These are phyloP conservation scores for Aspergillus ruber DNA, from an alignment of 2,329 filamentous ascomycete genomes.

Conservation along the genomic window DNA sequence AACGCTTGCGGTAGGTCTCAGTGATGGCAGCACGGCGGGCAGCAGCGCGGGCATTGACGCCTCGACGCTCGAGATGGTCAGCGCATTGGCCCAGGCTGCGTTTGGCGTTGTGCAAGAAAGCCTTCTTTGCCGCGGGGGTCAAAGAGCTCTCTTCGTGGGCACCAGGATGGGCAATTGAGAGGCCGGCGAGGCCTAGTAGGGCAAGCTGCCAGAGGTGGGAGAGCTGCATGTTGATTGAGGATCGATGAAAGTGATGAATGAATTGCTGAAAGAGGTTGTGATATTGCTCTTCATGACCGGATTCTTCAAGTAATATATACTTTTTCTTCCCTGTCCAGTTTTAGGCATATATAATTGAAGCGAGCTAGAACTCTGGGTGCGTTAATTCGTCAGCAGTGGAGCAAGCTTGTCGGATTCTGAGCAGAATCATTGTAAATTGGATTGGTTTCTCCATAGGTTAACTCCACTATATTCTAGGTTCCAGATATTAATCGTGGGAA, in stretches of 20 bases:
- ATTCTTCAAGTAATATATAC: background rate
- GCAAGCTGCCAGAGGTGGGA: constrained; percentile 5
- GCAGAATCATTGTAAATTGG: background rate
- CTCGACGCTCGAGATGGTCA: constrained; percentile 12
- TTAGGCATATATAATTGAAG: background rate
- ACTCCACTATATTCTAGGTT: background rate
- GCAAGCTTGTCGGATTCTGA: background rate
- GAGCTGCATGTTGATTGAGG: constrained; percentile 1
- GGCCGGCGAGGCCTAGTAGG: constrained; percentile 8
- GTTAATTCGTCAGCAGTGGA: background rate
- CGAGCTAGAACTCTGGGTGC: background rate
- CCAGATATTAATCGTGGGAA: background rate
- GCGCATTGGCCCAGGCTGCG: constrained; percentile 17
- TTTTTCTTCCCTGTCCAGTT: background rate
- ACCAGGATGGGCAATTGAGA: constrained; percentile 14
- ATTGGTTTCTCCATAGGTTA: background rate
- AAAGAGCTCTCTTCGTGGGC: constrained; percentile 13
- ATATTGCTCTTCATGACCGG: background rate
- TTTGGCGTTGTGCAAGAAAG: constrained; percentile 12
- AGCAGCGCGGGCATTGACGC: constrained; percentile 16
- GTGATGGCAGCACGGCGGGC: constrained; percentile 16
- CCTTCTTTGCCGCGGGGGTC: constrained; percentile 8
- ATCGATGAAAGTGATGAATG: background rate
- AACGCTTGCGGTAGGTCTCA: constrained; percentile 11
- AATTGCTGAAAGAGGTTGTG: background rate